Conservation (phyloP, 2,329 filamentous ascomycete genomes). For the Arthrocladium fulminans region DNA sequence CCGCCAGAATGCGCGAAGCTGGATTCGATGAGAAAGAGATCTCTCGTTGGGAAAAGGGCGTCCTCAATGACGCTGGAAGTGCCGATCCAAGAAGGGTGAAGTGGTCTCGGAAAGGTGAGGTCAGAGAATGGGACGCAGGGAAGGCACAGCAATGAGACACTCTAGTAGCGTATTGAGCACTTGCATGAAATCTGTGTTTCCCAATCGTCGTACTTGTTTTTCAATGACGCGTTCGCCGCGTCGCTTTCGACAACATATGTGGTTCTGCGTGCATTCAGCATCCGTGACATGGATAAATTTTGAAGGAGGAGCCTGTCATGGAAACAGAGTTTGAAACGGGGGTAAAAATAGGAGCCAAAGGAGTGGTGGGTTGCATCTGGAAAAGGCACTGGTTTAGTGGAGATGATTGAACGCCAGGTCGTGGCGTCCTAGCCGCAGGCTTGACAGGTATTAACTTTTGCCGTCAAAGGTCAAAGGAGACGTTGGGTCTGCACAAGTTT, state of each 20-base stretch:
- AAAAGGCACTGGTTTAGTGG: too few relatives aligned
- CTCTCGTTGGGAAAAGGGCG: conserved; percentile 54
- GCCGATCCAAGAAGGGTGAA: conserved; percentile 60
- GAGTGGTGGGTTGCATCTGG: too few relatives aligned
- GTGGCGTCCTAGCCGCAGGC: background rate
- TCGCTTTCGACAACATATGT: too few relatives aligned
- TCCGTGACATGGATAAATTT: too few relatives aligned
- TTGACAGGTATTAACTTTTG: background rate
- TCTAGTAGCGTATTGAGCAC: background rate
- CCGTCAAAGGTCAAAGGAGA: background rate
- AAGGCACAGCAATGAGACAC: conserved; percentile 34
- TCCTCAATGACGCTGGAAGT: conserved; percentile 13
- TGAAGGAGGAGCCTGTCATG: too few relatives aligned
- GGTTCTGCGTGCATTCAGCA: too few relatives aligned
- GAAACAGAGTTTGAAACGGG: too few relatives aligned
- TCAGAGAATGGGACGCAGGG: conserved; percentile 58
- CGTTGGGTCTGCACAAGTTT: background rate
- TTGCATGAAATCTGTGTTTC: too few relatives aligned
- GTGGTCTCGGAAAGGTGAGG: conserved; percentile 64
- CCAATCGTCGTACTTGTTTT: too few relatives aligned
- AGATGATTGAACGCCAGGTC: too few relatives aligned
- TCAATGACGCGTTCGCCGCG: too few relatives aligned
- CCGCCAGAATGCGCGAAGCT: conserved; percentile 63
- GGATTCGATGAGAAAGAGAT: conserved; percentile 72
- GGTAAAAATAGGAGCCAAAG: too few relatives aligned